phyloP scores from a whole-genome alignment of 768 basidiomycete genomes.

The Psilocybe cyanescens region DNA sequence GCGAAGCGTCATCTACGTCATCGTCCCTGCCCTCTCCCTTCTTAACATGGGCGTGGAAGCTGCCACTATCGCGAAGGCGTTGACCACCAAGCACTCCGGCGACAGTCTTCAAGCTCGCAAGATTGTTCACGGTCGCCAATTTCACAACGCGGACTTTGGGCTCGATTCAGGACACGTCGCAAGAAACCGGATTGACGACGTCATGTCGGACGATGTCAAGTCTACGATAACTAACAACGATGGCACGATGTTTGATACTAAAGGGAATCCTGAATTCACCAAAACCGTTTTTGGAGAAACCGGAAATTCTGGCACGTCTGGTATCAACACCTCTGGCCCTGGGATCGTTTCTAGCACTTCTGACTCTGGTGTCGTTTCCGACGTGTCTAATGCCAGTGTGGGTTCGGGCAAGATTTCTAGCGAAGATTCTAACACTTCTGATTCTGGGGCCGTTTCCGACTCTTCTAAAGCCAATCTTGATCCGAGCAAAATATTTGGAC shows the following conservation, averaged over 20 bases:
- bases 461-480: background rate
- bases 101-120: background rate
- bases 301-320: too few species aligned
- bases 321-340: background rate
- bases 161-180: constrained; percentile 7
- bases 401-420: too few species aligned
- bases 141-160: constrained; percentile 28
- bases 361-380: background rate
- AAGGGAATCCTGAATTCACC: too few species aligned
- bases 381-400: too few species aligned
- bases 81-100: constrained; percentile 7
- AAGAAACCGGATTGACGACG: background rate
- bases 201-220: background rate
- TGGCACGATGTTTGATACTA: background rate
- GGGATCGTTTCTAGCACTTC: background rate
- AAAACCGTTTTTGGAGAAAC: too few species aligned
- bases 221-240: background rate
- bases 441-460: too few species aligned
- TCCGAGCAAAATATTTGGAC: background rate
- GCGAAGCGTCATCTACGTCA: constrained; percentile 15
- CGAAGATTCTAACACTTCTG: too few species aligned
- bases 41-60: constrained; percentile 21
- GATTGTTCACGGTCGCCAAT: constrained; percentile 16
- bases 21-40: constrained; percentile 20
- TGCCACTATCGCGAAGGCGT: constrained; percentile 19